phyloP scores from a whole-genome alignment of 2,329 filamentous ascomycete species.

The Phialocephala sp. region DNA sequence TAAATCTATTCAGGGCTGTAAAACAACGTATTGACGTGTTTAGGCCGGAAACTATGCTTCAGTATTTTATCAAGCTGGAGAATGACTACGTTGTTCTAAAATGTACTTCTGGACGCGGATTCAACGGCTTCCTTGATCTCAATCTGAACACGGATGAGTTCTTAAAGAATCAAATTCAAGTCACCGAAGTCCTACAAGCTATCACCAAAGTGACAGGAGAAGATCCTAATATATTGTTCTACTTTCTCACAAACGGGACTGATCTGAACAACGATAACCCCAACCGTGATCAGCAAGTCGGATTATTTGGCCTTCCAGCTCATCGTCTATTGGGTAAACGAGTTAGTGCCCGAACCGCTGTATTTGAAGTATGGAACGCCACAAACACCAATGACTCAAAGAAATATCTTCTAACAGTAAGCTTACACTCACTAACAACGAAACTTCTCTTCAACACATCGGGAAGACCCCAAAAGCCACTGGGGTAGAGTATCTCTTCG shows the following conservation, averaged over 20 bases:
- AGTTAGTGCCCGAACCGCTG: constrained; percentile 33
- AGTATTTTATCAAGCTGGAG: constrained; percentile 51
- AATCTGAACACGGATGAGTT: constrained; percentile 17
- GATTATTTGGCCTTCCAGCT: constrained; percentile 38
- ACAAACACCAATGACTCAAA: constrained; percentile 29
- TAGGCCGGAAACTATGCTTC: constrained; percentile 46
- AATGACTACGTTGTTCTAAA: constrained; percentile 49
- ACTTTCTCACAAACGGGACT: constrained; percentile 20
- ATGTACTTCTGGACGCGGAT: constrained; percentile 40
- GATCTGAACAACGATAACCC: constrained; percentile 37
- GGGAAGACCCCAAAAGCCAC: constrained; percentile 28
- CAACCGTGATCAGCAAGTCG: constrained; percentile 30
- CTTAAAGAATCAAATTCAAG: not conserved
- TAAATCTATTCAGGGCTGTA: not conserved
- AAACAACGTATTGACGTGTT: constrained; percentile 11
- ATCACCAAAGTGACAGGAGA: constrained; percentile 29
- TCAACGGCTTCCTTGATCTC: constrained; percentile 41
- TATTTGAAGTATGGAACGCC: constrained; percentile 36
- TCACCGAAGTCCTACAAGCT: constrained; percentile 26
- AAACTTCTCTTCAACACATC: constrained; percentile 48
- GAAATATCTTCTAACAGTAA: constrained; percentile 34
- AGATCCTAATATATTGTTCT: constrained; percentile 27
- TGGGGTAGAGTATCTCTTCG: constrained; percentile 51
- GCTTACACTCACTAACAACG: constrained; percentile 44
- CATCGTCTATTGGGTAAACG: constrained; percentile 30